Base-by-base conservation (phyloP, 805 yeast genomes). In the Ogataea dorogensis region DNA sequence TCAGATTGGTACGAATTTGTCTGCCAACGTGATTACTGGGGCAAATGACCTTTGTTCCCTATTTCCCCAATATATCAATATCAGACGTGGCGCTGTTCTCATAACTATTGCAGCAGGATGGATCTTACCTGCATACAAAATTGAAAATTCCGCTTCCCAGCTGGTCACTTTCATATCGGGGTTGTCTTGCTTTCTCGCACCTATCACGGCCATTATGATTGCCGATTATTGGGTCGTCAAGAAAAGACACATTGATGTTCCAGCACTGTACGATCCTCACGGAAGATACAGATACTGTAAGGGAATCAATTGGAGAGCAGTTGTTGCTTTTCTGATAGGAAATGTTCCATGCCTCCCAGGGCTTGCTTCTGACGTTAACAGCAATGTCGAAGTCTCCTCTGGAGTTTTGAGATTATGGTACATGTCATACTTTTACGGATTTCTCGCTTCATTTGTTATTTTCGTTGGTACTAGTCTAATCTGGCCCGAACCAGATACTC, bases 21-120 rank as follows among this genome's bases (percentile, higher is more conserved):
- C 79, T 6, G 82, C 83, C 21, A 78, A 78, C 51, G 73, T 80
- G 12, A 67, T 78, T 28, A 68, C 79, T 3, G 74, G 75, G 40
- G 78, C 78, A 31, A 76, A 77, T 13, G 85, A 78, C 50, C 63
- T 74, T 43, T 64, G 79, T 6, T 69, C 79, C 1, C 57, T 77
- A 50, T 66, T 75, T 38, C 85, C 85, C 6, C 68, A 71, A 33
- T 78, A 67, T 60, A 56, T 79, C 48, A 78, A 71, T 57, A 75
- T 77, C 36, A 65, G 77, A 53, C 68, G 86, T 50, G 85, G 84
- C 20, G 59, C 62, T 6, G 58, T 60, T 46, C 37, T 57, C 10
- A 47, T 56, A 33, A 53, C 60, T 54, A 5, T 47, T 58, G 15
- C 65, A 61, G 70, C 71, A 12, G n/a, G n/a, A n/a, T 67, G 73